Evolutionary conservation across 148 eudicot genomes (phyloP).

Genomic region (Chenopodium formosanum): DNA sequence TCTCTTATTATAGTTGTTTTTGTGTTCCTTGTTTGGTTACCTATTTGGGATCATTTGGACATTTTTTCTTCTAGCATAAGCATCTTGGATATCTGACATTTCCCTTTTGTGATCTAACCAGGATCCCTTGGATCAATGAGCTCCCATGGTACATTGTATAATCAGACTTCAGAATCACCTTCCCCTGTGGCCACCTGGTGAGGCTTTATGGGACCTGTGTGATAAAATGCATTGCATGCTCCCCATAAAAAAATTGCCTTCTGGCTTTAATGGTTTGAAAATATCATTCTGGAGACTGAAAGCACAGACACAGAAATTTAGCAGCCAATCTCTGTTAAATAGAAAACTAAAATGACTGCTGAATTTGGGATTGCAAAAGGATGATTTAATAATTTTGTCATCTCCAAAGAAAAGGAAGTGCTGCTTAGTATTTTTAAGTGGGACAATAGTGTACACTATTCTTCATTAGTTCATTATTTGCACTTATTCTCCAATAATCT

Average conservation of each 20-base stretch:
- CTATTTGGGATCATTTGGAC: not conserved
- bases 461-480: not conserved
- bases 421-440: not conserved
- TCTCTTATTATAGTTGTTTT: not conserved
- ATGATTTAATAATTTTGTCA: not conserved
- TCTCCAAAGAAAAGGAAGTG: not conserved
- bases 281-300: not conserved
- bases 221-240: not conserved
- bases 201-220: constrained; percentile 19
- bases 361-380: not conserved
- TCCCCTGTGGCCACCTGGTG: constrained; percentile 67
- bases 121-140: constrained; percentile 94
- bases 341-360: not conserved
- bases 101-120: constrained; percentile 30
- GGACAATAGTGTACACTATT: not conserved
- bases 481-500: not conserved
- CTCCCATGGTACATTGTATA: constrained; percentile 78
- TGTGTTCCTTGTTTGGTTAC: not conserved
- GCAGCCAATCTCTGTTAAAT: not conserved
- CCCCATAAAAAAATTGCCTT: not conserved
- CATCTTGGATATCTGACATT: not conserved
- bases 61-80: not conserved
- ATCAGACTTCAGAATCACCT: constrained; percentile 39
- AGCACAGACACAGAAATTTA: not conserved
- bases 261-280: not conserved